Conservation (phyloP, 257 asterid genomes). For the Nyctanthes arbortristis region DNA sequence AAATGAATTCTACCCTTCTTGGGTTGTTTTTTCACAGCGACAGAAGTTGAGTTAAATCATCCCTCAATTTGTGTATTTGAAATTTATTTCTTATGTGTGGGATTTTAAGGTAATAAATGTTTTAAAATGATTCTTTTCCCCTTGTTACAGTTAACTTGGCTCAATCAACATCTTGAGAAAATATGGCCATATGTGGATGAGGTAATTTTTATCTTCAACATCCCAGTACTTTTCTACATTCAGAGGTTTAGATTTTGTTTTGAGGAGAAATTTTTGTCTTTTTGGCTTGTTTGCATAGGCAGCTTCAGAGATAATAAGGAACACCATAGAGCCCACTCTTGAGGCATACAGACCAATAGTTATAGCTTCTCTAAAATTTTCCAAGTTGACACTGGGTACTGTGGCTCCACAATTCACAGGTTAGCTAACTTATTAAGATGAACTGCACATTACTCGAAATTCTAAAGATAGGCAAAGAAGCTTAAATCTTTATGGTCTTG, state of each 20-base stretch:
- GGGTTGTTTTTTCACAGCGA: constrained; percentile 80
- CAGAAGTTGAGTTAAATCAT: constrained; percentile 74
- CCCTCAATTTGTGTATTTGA: not conserved
- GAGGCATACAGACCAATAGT: constrained; percentile 84
- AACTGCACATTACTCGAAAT: not conserved
- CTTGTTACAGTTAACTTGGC: constrained; percentile 79
- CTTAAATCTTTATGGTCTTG: not conserved
- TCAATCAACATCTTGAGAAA: constrained; percentile 67
- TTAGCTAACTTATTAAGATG: constrained; percentile 21
- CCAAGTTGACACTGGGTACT: constrained; percentile 92
- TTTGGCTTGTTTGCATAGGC: constrained; percentile 52
- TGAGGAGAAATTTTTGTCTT: not conserved
- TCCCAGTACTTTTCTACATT: not conserved
- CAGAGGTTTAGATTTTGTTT: not conserved
- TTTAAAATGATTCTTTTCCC: not conserved
- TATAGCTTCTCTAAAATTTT: constrained; percentile 81
- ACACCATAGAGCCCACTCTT: constrained; percentile 80
- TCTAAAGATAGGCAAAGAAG: not conserved
- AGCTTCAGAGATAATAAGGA: constrained; percentile 79
- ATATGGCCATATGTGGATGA: constrained; percentile 90
- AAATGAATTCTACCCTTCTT: constrained; percentile 75
- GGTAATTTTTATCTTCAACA: constrained; percentile 36
- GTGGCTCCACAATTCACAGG: constrained; percentile 94
- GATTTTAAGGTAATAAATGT: not conserved
- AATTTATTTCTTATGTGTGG: not conserved